These are phyloP conservation scores for Spergularia azorica DNA, from an alignment of 179 eudicot genomes.

Conservation along the genomic window DNA sequence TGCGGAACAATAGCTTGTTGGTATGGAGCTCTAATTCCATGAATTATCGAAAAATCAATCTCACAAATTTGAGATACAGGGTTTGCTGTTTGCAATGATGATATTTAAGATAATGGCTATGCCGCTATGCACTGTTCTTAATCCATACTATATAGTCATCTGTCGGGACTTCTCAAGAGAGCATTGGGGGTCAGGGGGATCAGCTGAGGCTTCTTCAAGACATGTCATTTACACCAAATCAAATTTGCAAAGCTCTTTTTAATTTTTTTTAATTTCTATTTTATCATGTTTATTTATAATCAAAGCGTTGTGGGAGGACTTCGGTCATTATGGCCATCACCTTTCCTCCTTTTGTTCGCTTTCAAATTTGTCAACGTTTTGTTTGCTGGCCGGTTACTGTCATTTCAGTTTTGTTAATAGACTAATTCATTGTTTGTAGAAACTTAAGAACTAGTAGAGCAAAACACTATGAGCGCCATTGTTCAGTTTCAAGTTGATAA, in stretches of 20 bases:
- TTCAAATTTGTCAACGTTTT: background rate
- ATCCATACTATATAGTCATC: background rate
- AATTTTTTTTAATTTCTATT: background rate
- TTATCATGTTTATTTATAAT: background rate
- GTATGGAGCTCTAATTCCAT: background rate
- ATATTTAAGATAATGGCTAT: background rate
- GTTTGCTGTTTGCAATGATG: background rate
- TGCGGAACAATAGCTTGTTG: background rate
- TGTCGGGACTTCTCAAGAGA: background rate
- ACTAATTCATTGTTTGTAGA: background rate
- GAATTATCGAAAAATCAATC: background rate
- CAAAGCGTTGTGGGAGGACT: background rate
- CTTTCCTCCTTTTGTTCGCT: background rate
- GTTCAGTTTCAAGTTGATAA: background rate
- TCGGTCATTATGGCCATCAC: too few species aligned
- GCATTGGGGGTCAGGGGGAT: background rate
- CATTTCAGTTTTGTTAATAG: background rate
- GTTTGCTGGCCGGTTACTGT: background rate
- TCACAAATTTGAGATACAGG: background rate
- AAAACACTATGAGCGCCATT: background rate
- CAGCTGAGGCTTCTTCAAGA: background rate
- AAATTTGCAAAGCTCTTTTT: background rate
- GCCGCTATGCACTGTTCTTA: background rate
- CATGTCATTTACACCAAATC: background rate
- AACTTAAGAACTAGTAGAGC: background rate